These are phyloP conservation scores for Oemleria cerasiformis DNA, from an alignment of 306 rosid genomes.

Conservation along the genomic window DNA sequence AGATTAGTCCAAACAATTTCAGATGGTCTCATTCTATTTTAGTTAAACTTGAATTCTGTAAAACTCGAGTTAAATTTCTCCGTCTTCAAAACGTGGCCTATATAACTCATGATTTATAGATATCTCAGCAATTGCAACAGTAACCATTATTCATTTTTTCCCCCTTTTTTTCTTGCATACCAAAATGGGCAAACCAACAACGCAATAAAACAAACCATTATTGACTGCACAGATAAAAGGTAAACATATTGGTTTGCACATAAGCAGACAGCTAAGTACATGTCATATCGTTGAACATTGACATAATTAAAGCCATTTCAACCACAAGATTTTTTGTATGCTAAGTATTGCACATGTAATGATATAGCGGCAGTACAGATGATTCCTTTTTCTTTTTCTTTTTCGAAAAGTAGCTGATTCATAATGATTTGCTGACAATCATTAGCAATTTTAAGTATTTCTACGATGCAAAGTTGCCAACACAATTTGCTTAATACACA, in stretches of 20 bases:
- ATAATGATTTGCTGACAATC: slow-evolving; percentile 12
- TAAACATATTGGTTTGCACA: neutral
- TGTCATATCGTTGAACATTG: neutral
- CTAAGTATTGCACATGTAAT: neutral
- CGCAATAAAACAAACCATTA: neutral
- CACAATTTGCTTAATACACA: slow-evolving; percentile 46
- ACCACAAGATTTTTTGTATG: neutral
- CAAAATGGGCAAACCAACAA: neutral
- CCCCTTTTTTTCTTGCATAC: neutral
- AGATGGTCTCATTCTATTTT: neutral
- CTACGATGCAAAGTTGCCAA: slow-evolving; percentile 24
- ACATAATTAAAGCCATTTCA: neutral
- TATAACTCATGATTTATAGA: neutral
- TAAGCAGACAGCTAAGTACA: neutral
- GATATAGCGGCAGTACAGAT: neutral
- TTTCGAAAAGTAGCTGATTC: slow-evolving; percentile 1
- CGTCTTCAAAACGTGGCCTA: neutral
- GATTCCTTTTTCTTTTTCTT: neutral
- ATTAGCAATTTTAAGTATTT: slow-evolving; percentile 33
- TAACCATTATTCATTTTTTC: neutral
- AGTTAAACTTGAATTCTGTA: too few species aligned
- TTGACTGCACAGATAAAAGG: neutral
- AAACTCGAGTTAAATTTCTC: neutral
- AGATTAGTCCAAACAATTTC: neutral
- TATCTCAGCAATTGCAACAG: neutral